A percentile compares a stretch with the other conserved stretches of the same genome.
phyloP scores from a whole-genome alignment of 83 land plant genomes.

The Isoetes engelmannii region DNA sequence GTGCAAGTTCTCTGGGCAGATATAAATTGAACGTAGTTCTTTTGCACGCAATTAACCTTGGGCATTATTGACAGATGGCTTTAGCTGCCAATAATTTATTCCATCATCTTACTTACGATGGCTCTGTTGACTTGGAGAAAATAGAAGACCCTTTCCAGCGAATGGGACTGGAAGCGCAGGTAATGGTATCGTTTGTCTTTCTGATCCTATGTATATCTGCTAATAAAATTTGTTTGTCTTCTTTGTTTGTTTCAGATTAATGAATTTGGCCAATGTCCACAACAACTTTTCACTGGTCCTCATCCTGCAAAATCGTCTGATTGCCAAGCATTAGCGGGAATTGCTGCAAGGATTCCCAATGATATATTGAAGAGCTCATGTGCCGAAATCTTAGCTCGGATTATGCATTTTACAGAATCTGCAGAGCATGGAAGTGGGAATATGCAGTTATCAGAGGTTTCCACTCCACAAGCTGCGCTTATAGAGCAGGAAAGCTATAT shows the following conservation, averaged over 20 bases:
- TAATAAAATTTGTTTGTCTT: background rate
- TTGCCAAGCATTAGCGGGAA: too few species aligned
- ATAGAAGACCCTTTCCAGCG: slow-evolving; percentile 41
- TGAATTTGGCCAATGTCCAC: slow-evolving; percentile 50
- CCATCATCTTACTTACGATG: slow-evolving; percentile 42
- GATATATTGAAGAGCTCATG: background rate
- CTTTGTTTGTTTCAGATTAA: slow-evolving; percentile 29
- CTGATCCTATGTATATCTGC: background rate
- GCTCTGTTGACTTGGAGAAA: slow-evolving; percentile 40
- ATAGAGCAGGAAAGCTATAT: too few species aligned
- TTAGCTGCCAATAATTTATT: slow-evolving; percentile 38
- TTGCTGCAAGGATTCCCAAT: too few species aligned
- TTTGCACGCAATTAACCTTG: background rate
- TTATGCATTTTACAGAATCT: slow-evolving; percentile 21
- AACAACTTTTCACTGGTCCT: slow-evolving; percentile 36
- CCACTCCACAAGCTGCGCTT: too few species aligned
- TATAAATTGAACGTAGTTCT: too few species aligned
- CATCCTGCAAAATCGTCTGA: slow-evolving; percentile 24
- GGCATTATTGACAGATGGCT: slow-evolving; percentile 29
- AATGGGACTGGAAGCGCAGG: slow-evolving; percentile 49
- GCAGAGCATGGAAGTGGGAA: background rate
- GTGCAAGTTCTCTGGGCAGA: too few species aligned
- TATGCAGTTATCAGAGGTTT: too few species aligned
- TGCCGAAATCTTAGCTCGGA: slow-evolving; percentile 11
- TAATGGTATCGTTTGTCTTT: background rate